Conservation (phyloP, 1,284 basidiomycete genomes). For the Malassezia caprae region DNA sequence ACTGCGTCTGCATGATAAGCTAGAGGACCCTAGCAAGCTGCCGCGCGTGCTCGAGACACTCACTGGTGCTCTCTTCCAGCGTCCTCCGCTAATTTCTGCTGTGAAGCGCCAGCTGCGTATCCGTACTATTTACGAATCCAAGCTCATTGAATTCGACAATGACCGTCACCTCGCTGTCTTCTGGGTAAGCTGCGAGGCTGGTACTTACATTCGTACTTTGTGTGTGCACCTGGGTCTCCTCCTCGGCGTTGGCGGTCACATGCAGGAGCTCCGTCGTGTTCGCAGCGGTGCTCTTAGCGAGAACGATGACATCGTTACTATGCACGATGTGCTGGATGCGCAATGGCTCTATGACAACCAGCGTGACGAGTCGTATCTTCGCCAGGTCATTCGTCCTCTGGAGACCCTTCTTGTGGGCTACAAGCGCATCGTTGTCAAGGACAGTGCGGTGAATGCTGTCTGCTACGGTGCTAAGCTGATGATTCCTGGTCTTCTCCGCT, state of each 20-base stretch:
- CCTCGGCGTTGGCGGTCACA: slow-evolving; percentile 94
- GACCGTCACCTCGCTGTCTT: slow-evolving; percentile 93
- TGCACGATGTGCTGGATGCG: slow-evolving; percentile 99
- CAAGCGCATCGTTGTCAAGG: slow-evolving; percentile 98
- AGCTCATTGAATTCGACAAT: slow-evolving; percentile 93
- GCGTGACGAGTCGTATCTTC: slow-evolving; percentile 94
- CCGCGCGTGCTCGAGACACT: slow-evolving; percentile 90
- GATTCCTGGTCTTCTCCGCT: slow-evolving; percentile 95
- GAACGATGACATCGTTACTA: slow-evolving; percentile 96
- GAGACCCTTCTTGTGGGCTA: slow-evolving; percentile 90
- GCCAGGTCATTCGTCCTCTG: slow-evolving; percentile 84
- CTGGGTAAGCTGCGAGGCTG: slow-evolving; percentile 97
- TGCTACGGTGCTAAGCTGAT: slow-evolving; percentile 99
- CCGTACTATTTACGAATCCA: slow-evolving; percentile 93
- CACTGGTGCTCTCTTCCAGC: slow-evolving; percentile 96
- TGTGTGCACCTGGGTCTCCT: slow-evolving; percentile 94
- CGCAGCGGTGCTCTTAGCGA: slow-evolving; percentile 91
- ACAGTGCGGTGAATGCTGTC: slow-evolving; percentile 96
- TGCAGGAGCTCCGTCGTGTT: slow-evolving; percentile 95
- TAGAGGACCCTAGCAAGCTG: slow-evolving; percentile 72
- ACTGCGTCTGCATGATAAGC: slow-evolving; percentile 73
- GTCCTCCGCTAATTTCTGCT: slow-evolving; percentile 94
- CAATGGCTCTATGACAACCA: slow-evolving; percentile 99
- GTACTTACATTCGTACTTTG: slow-evolving; percentile 94
- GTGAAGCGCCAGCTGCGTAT: slow-evolving; percentile 97